Conservation (phyloP, 225 moss, liverwort and hornwort genomes). For the Antitrichia curtipendula region DNA sequence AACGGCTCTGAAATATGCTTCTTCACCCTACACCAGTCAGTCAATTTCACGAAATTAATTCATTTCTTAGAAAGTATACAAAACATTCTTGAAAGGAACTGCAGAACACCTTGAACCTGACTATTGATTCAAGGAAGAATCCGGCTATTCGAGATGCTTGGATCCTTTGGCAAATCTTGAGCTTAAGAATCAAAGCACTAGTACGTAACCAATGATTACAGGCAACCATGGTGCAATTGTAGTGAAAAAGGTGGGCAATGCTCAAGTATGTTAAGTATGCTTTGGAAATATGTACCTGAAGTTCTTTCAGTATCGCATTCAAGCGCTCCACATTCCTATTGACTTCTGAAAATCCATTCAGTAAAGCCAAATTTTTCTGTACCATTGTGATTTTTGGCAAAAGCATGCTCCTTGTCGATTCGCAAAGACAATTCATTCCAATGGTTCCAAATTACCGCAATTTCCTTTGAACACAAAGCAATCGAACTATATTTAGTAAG, state of each 20-base stretch:
- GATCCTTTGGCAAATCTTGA: not conserved
- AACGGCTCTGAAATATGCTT: conserved; percentile 26
- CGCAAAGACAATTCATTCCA: not conserved
- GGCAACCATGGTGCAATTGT: not conserved
- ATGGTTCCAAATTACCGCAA: not conserved
- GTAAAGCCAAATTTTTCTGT: conserved; percentile 53
- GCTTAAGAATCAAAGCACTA: not conserved
- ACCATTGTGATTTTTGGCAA: conserved; percentile 39
- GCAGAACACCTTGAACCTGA: not conserved
- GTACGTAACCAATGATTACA: not conserved
- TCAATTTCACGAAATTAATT: not conserved
- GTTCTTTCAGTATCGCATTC: conserved; percentile 60
- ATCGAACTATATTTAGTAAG: not conserved
- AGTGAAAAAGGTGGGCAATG: not conserved
- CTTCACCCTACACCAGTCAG: conserved; percentile 14
- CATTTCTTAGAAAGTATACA: not conserved
- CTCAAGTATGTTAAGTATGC: not conserved
- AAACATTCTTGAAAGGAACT: not conserved
- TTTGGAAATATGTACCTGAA: conserved; percentile 40
- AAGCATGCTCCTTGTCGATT: conserved; percentile 51
- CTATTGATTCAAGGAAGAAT: not conserved
- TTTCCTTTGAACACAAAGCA: not conserved
- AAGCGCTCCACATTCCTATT: conserved; percentile 62
- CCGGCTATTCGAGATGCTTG: not conserved
- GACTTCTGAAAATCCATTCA: conserved; percentile 30